These are phyloP conservation scores for Cladosporium sp. DNA, from an alignment of 2,329 filamentous ascomycete genomes.

Conservation along the genomic window DNA sequence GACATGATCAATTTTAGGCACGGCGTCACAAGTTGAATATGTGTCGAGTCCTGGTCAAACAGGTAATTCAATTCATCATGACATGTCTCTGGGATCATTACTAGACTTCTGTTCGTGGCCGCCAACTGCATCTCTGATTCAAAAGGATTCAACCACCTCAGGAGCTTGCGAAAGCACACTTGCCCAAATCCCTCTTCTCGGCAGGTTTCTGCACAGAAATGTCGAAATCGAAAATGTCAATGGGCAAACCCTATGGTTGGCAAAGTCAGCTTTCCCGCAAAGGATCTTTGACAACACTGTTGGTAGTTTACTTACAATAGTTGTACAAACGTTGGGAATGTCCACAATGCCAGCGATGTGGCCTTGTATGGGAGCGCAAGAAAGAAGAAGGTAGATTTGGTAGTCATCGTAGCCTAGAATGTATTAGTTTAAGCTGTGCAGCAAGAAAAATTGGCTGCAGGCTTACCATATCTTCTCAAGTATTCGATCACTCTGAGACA, in stretches of 20 bases:
- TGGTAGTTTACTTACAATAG: slow-evolving; percentile 49
- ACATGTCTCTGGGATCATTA: too few relatives aligned
- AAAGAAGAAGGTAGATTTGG: slow-evolving; percentile 80
- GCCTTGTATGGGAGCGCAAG: slow-evolving; percentile 81
- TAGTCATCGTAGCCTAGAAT: slow-evolving; percentile 58
- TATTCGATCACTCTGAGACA: slow-evolving; percentile 73
- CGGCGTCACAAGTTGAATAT: too few relatives aligned
- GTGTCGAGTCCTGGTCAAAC: too few relatives aligned
- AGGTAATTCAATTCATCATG: too few relatives aligned
- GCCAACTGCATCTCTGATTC: too few relatives aligned
- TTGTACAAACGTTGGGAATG: slow-evolving; percentile 87
- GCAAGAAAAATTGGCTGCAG: not conserved
- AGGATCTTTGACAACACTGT: not conserved
- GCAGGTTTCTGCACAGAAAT: slow-evolving; percentile 64
- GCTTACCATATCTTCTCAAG: slow-evolving; percentile 63
- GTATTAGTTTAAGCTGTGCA: not conserved
- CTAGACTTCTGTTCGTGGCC: too few relatives aligned
- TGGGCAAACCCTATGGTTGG: slow-evolving; percentile 58
- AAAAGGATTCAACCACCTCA: not conserved
- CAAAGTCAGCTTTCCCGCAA: not conserved
- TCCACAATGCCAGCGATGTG: slow-evolving; percentile 87
- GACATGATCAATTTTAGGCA: too few relatives aligned
- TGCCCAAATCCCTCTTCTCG: slow-evolving; percentile 63
- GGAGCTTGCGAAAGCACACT: slow-evolving; percentile 59
- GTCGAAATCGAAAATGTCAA: slow-evolving; percentile 95